A percentile compares a stretch with the other conserved stretches of the same genome.
Evolutionary conservation across 169 alveolate species (phyloP).

Genomic region (Eimeria tenella): DNA sequence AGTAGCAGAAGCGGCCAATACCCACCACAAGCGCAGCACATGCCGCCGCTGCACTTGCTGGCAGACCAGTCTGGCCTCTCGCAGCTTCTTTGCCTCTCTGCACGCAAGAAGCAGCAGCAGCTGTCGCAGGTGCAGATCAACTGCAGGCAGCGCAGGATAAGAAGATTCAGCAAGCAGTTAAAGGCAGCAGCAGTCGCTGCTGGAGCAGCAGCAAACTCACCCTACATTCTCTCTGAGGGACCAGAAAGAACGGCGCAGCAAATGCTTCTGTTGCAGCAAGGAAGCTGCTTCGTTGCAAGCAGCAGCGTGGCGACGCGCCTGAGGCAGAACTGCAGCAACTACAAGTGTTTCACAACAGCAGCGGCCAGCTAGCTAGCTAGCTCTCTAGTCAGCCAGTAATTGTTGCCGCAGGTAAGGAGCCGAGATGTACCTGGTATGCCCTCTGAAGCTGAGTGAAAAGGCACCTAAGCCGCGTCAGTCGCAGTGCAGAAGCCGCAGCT

Average conservation of each 20-base stretch:
- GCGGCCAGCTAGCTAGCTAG: slow-evolving; percentile 6
- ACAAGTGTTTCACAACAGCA: background rate
- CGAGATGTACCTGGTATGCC: background rate
- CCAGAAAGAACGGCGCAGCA: slow-evolving; percentile 22
- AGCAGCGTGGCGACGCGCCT: slow-evolving; percentile 12
- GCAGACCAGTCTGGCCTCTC: slow-evolving; percentile 12
- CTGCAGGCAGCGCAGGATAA: background rate
- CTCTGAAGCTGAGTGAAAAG: background rate
- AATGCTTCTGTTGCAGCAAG: slow-evolving; percentile 49
- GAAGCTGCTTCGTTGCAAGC: slow-evolving; percentile 42
- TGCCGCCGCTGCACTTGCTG: slow-evolving; percentile 53
- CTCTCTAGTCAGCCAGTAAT: background rate
- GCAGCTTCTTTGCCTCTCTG: slow-evolving; percentile 24
- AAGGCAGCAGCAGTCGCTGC: background rate
- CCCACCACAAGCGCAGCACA: slow-evolving; percentile 58
- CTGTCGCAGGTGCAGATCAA: background rate
- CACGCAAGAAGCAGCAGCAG: slow-evolving; percentile 15
- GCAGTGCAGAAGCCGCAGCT: slow-evolving; percentile 44
- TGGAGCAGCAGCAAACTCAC: slow-evolving; percentile 37
- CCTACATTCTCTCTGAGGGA: background rate
- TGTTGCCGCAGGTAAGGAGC: background rate
- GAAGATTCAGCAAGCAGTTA: background rate
- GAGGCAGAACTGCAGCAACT: background rate
- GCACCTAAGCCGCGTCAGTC: slow-evolving; percentile 17
- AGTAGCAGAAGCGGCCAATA: slow-evolving; percentile 56